Evolutionary conservation across 2,329 filamentous ascomycete species (phyloP), one percentile per base, ranked within the genome.

Genomic region (Calonectria pauciramosa): DNA sequence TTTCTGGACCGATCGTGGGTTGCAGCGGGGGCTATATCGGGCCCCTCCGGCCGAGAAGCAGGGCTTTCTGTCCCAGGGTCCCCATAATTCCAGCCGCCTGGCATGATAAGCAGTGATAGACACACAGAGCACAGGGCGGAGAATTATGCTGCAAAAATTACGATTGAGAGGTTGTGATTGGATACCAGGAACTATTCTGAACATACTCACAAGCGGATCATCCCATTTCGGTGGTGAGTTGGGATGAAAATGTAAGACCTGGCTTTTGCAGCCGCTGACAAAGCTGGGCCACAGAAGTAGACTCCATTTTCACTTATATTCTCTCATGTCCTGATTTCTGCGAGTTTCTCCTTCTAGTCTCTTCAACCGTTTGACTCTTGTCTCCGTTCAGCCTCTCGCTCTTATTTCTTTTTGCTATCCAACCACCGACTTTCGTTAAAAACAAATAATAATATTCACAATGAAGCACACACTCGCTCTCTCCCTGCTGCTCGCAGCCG

Each of bases 401-500:
- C 11, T 71, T 47, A 13, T 52, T 32, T 63, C 28, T 14, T 38
- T 59, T 38, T 59, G 28, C 7, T 32, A 49, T 65, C 28, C 10
- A 18, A 65, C 38, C 32, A 7, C 8, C 59, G 51, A 71, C 51
- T 51, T 26, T 38, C 3, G 49, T 70, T 34, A 67, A 44, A 41
- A 47, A 47, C 18, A n/a, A 47, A 23, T 47, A 47, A 47, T 47
- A 47, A 44, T 47, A 14, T n/a, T 16, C 56, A 64, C 23, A 36
- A 77, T 74, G 73, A 74, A 69, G 63, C 56, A 51, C 34, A 7
- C 71, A 1, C 14, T 56, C n/a, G 60, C 68, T 14, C 41, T 74
- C 18, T 41, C 71, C 7, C 30, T 77, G 36, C 44, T 72, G 30
- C 65, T 77, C 54, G 70, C 73, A 49, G 68, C 68, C 23, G 68